A percentile compares a stretch with the other conserved stretches of the same genome.
phyloP scores from a whole-genome alignment of 257 asterid genomes.

The Solanum bulbocastanum region DNA sequence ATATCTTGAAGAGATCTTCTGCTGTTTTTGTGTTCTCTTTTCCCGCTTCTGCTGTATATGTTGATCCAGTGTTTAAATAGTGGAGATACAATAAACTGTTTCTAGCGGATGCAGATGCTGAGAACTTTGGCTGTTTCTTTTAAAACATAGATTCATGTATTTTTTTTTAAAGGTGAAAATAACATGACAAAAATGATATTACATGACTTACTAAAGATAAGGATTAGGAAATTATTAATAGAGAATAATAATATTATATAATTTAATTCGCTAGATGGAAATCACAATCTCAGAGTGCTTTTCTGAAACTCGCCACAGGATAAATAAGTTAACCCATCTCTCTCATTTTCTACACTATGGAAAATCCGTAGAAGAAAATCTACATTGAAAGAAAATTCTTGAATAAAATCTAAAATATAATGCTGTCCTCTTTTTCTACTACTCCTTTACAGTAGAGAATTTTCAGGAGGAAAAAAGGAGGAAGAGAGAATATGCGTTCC shows the following conservation, averaged over 20 bases:
- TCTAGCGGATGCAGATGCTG: neutral
- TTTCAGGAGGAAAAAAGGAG: neutral
- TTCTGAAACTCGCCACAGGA: neutral
- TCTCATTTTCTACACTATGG: neutral
- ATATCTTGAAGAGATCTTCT: neutral
- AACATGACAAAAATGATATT: neutral
- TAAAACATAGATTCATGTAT: neutral
- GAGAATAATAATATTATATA: neutral
- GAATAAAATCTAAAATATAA: neutral
- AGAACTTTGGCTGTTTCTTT: neutral
- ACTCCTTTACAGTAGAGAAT: neutral
- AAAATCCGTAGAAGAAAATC: neutral
- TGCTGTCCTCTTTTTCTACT: neutral
- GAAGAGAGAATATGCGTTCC: neutral
- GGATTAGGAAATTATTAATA: neutral
- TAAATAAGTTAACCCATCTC: neutral
- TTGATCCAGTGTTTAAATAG: neutral
- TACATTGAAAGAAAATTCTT: neutral
- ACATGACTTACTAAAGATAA: neutral
- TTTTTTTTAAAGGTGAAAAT: neutral
- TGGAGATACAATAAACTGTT: neutral
- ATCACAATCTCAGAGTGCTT: neutral
- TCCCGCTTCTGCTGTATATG: neutral
- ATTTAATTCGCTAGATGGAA: neutral
- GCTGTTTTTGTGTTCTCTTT: neutral